phyloP scores from a whole-genome alignment of 2,329 filamentous ascomycete species.

The Colletotrichum acutatum region DNA sequence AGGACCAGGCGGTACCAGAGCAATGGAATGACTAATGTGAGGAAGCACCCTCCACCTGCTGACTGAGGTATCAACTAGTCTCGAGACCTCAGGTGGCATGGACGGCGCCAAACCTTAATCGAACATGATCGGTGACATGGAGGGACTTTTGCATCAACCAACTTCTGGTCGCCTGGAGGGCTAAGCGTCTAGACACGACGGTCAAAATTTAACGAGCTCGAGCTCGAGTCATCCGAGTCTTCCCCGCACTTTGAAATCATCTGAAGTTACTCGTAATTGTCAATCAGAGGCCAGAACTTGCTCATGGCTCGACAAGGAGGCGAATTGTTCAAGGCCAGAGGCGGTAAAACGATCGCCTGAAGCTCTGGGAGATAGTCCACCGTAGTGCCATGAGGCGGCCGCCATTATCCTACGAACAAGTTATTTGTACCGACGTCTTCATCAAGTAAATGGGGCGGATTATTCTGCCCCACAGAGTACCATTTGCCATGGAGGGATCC shows the following conservation, averaged over 20 bases:
- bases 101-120: constrained; percentile 34
- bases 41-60: background rate
- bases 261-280: background rate
- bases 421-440: background rate
- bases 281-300: background rate
- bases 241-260: background rate
- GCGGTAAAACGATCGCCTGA: background rate
- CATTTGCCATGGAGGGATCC: background rate
- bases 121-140: constrained; percentile 16
- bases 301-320: background rate
- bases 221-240: constrained; percentile 8
- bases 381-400: background rate
- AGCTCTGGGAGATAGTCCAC: background rate
- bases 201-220: background rate
- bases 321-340: background rate
- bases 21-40: constrained; percentile 11
- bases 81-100: constrained; percentile 18
- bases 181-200: background rate
- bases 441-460: background rate
- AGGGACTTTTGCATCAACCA: constrained; percentile 23
- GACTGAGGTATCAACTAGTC: background rate
- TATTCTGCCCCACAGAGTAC: background rate
- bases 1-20: constrained; percentile 6
- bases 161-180: background rate
- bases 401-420: background rate